Conservation (phyloP, 495 filamentous ascomycete genomes). For the Apodospora peruviana region DNA sequence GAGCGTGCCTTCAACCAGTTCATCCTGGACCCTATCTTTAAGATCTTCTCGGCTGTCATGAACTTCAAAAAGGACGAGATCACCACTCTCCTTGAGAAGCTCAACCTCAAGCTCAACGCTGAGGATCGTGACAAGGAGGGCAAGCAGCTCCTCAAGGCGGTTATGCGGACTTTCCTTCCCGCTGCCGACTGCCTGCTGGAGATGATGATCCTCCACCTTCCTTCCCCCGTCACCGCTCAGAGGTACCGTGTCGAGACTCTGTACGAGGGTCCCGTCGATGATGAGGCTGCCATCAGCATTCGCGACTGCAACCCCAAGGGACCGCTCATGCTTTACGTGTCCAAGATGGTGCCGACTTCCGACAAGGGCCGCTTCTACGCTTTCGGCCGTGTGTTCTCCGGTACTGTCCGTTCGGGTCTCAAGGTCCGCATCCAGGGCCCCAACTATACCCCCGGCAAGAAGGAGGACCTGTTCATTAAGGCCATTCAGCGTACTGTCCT, state of each 20-base stretch:
- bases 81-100: slow-evolving; percentile 74
- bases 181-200: slow-evolving; percentile 97
- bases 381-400: slow-evolving; percentile 99
- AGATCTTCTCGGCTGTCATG: slow-evolving; percentile 91
- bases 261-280: slow-evolving; percentile 94
- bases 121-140: slow-evolving; percentile 94
- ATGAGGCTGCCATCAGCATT: slow-evolving; percentile 89
- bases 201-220: slow-evolving; percentile 99
- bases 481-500: slow-evolving; percentile 98
- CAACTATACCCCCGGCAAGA: slow-evolving; percentile 96
- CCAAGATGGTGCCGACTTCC: slow-evolving; percentile 99
- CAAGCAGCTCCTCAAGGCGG: slow-evolving; percentile 92
- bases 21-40: slow-evolving; percentile 99
- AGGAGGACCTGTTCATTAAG: slow-evolving; percentile 99
- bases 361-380: slow-evolving; percentile 99
- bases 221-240: slow-evolving; percentile 93
- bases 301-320: slow-evolving; percentile 96
- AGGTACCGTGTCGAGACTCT: slow-evolving; percentile 97
- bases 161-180: slow-evolving; percentile 98
- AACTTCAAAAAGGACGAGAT: slow-evolving; percentile 98
- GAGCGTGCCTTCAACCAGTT: slow-evolving; percentile 99
- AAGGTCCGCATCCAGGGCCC: slow-evolving; percentile 99
- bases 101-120: slow-evolving; percentile 76
- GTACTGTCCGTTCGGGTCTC: slow-evolving; percentile 92
- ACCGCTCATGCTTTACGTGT: slow-evolving; percentile 99